Conservation (phyloP, 1,284 basidiomycete species). For the Ganoderma multipileum region DNA sequence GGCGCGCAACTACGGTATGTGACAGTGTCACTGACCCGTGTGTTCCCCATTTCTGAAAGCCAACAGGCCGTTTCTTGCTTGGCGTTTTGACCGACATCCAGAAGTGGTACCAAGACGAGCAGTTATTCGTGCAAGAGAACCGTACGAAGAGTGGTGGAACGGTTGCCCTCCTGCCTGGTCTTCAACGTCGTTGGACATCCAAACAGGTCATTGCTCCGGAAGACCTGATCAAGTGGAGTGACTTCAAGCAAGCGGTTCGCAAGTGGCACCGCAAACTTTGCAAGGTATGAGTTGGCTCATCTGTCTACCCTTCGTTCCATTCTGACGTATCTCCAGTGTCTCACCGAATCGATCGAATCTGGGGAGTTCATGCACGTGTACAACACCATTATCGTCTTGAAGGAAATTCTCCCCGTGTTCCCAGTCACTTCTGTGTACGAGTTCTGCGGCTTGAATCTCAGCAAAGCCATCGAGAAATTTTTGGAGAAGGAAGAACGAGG, state of each 20-base stretch:
- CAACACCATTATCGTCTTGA: conserved; percentile 89
- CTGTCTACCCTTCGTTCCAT: background rate
- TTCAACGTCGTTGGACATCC: conserved; percentile 60
- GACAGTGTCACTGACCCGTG: background rate
- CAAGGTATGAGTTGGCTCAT: conserved; percentile 47
- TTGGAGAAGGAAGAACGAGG: conserved; percentile 78
- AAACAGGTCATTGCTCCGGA: conserved; percentile 53
- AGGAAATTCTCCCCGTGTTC: conserved; percentile 89
- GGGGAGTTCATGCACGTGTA: conserved; percentile 96
- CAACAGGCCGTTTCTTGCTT: conserved; percentile 81
- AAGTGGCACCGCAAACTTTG: conserved; percentile 86
- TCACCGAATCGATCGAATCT: conserved; percentile 69
- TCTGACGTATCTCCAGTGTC: conserved; percentile 48
- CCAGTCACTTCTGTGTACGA: conserved; percentile 69
- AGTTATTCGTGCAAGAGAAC: conserved; percentile 70
- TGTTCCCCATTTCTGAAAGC: conserved; percentile 8
- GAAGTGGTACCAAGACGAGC: conserved; percentile 80
- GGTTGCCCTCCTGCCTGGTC: conserved; percentile 67
- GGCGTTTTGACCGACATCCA: conserved; percentile 80
- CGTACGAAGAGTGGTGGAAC: conserved; percentile 71
- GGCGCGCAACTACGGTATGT: conserved; percentile 89
- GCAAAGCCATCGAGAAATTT: conserved; percentile 71
- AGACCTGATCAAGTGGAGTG: conserved; percentile 71
- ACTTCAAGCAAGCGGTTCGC: conserved; percentile 74
- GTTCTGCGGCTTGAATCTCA: conserved; percentile 63